Conservation (phyloP, 768 basidiomycete species). For the Boletus edulis region DNA sequence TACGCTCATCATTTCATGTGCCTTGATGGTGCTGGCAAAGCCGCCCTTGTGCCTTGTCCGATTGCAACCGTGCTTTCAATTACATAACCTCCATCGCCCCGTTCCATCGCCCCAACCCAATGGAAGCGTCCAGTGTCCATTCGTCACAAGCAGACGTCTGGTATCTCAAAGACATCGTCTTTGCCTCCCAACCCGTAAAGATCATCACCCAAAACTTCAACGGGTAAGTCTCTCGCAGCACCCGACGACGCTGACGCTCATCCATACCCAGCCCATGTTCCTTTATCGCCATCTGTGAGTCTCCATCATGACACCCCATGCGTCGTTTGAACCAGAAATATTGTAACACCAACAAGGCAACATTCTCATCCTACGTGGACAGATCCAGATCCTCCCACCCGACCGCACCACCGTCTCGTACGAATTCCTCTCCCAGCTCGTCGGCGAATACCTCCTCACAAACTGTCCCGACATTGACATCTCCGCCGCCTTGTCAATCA, state of each 20-base stretch:
- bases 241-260: too few relatives aligned
- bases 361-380: constrained; percentile 81
- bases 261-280: constrained; percentile 69
- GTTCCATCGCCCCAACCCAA: neutral
- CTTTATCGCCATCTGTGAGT: constrained; percentile 81
- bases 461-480: constrained; percentile 42
- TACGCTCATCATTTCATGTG: too few relatives aligned
- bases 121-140: constrained; percentile 14
- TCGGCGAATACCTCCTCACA: constrained; percentile 77
- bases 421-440: constrained; percentile 76
- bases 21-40: too few relatives aligned
- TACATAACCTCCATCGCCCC: neutral
- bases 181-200: constrained; percentile 45
- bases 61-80: neutral
- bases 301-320: neutral
- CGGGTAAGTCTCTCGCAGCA: constrained; percentile 48
- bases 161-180: constrained; percentile 70
- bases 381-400: constrained; percentile 69
- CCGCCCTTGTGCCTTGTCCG: too few relatives aligned
- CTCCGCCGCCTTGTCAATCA: constrained; percentile 29
- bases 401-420: constrained; percentile 75
- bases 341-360: constrained; percentile 52
- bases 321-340: too few relatives aligned
- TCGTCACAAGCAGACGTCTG: constrained; percentile 55
- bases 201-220: constrained; percentile 85